Conservation (phyloP, 768 basidiomycete genomes). For the Asterophora parasitica region DNA sequence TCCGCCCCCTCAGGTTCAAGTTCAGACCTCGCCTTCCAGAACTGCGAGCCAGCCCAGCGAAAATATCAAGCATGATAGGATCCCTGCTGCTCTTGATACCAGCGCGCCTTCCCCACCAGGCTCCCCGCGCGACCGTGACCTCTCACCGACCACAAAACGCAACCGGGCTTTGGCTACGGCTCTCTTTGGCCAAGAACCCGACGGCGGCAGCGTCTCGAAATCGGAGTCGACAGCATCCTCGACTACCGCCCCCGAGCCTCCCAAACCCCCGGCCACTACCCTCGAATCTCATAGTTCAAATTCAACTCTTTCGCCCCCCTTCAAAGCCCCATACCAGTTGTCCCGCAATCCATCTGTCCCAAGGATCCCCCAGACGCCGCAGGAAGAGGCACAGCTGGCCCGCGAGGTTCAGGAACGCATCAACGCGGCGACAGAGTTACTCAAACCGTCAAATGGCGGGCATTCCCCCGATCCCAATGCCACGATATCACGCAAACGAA, state of each 20-base stretch:
- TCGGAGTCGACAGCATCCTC: not conserved
- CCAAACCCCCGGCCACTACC: conserved; percentile 5
- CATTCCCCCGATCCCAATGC: conserved; percentile 29
- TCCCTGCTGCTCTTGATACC: conserved; percentile 20
- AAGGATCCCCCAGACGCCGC: conserved; percentile 36
- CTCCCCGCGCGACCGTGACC: conserved; percentile 27
- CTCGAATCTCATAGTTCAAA: conserved; percentile 21
- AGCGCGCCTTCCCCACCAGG: conserved; percentile 10
- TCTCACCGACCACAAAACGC: conserved; percentile 52
- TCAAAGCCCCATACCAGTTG: conserved; percentile 30
- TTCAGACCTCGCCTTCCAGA: conserved; percentile 33
- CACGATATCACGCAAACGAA: conserved; percentile 51
- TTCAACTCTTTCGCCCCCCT: conserved; percentile 22
- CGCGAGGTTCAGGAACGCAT: conserved; percentile 64
- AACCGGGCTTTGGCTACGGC: conserved; percentile 75
- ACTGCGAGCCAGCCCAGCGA: conserved; percentile 21
- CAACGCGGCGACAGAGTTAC: conserved; percentile 59
- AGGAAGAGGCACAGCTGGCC: conserved; percentile 53
- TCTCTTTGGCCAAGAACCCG: conserved; percentile 53
- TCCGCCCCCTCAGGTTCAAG: conserved; percentile 45
- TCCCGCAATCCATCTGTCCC: conserved; percentile 39
- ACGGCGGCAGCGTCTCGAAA: conserved; percentile 10
- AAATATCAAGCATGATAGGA: conserved; percentile 21
- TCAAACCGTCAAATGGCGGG: conserved; percentile 42
- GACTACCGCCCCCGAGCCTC: not conserved